Evolutionary conservation across 495 filamentous ascomycete genomes (phyloP).

Genomic region (Usnea hakonensis): DNA sequence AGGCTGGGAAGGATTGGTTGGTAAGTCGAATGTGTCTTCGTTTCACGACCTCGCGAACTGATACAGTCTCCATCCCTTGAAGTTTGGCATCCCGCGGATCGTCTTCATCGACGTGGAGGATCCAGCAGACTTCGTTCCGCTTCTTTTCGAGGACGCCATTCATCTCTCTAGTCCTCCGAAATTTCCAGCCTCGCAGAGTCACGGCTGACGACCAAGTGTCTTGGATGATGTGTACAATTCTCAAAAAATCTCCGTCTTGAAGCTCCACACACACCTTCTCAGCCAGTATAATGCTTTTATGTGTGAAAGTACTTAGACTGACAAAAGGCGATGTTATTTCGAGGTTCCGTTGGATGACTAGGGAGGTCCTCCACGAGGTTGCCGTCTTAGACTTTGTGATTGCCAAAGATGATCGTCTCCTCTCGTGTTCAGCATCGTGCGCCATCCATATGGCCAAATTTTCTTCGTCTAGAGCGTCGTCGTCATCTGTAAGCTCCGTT

Average conservation of each 20-base stretch:
- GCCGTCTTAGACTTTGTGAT: background rate
- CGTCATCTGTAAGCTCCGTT: background rate
- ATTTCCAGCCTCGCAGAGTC: constrained; percentile 35
- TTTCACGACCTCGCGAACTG: constrained; percentile 28
- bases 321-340: constrained; percentile 7
- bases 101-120: constrained; percentile 40
- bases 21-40: constrained; percentile 43
- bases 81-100: constrained; percentile 32
- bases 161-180: constrained; percentile 32
- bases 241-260: constrained; percentile 32
- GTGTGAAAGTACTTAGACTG: constrained; percentile 17
- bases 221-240: constrained; percentile 33
- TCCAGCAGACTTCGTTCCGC: constrained; percentile 48
- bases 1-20: constrained; percentile 38
- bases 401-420: background rate
- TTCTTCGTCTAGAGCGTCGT: background rate
- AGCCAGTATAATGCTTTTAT: constrained; percentile 22
- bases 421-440: background rate
- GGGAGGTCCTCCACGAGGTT: background rate
- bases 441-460: background rate
- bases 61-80: constrained; percentile 41
- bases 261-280: constrained; percentile 33
- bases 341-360: constrained; percentile 4
- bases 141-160: constrained; percentile 36
- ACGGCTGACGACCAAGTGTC: constrained; percentile 25